These are phyloP conservation scores for Rhodotorula kratochvilovae DNA, from an alignment of 768 basidiomycete genomes.

Conservation along the genomic window DNA sequence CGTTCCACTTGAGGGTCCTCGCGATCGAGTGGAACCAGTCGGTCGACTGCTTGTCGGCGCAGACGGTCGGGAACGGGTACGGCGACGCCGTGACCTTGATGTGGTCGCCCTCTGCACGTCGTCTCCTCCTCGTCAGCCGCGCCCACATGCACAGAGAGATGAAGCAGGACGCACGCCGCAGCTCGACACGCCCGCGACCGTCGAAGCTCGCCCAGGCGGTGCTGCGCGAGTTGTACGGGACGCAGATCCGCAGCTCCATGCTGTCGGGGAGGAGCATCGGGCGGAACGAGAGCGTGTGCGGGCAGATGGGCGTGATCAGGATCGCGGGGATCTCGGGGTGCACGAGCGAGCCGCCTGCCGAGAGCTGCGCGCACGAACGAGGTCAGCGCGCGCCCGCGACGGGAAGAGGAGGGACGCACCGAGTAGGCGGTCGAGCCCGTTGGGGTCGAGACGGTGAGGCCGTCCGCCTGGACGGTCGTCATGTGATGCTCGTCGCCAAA, in stretches of 20 bases:
- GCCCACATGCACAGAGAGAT: no score
- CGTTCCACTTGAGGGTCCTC: slow-evolving; percentile 97
- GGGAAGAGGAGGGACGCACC: slow-evolving; percentile 52
- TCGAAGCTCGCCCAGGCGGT: slow-evolving; percentile 99
- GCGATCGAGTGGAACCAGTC: slow-evolving; percentile 99
- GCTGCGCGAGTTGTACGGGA: slow-evolving; percentile 96
- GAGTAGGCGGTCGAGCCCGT: slow-evolving; percentile 99
- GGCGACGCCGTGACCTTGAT: slow-evolving; percentile 96
- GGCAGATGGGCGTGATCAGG: slow-evolving; percentile 94
- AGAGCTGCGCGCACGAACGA: slow-evolving; percentile 55
- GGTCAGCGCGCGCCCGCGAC: background rate
- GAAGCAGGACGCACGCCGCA: slow-evolving; percentile 68
- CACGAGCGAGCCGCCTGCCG: slow-evolving; percentile 93
- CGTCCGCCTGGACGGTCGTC: slow-evolving; percentile 98
- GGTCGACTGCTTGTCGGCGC: slow-evolving; percentile 92
- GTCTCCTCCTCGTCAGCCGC: no score
- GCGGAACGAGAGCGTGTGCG: slow-evolving; percentile 95
- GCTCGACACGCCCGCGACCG: slow-evolving; percentile 89
- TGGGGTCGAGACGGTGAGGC: slow-evolving; percentile 86
- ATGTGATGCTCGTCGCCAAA: slow-evolving; percentile 99
- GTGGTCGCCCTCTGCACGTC: slow-evolving; percentile 88
- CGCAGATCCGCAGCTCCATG: slow-evolving; percentile 96
- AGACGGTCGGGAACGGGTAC: slow-evolving; percentile 97
- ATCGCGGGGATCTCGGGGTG: slow-evolving; percentile 97
- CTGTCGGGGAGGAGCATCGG: slow-evolving; percentile 98